A percentile compares a stretch with the other conserved stretches of the same genome.
phyloP scores from a whole-genome alignment of 2,329 filamentous ascomycete genomes.

The Hypoxylon sp. region DNA sequence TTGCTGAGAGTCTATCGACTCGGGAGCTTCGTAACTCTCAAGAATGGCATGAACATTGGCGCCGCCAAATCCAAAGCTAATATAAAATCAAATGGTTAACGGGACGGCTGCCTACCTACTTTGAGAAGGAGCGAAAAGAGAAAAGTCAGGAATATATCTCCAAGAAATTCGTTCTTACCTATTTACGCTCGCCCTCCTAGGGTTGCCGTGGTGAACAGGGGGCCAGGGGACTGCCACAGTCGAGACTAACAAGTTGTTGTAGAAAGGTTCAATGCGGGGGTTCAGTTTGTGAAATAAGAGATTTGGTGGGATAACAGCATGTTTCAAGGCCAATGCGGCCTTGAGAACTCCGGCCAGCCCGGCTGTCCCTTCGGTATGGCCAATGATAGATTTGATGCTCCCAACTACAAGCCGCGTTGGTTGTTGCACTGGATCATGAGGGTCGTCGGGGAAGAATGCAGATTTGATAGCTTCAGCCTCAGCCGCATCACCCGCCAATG shows the following conservation, averaged over 20 bases:
- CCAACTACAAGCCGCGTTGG: conserved; percentile 8
- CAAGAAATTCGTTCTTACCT: too few relatives aligned
- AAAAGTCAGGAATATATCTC: too few relatives aligned
- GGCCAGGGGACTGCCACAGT: conserved; percentile 19
- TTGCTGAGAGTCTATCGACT: too few relatives aligned
- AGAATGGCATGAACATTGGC: conserved; percentile 47
- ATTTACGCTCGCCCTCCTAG: conserved; percentile 43
- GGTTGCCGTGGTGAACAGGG: neutral
- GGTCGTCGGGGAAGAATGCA: conserved; percentile 22
- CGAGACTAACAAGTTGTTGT: conserved; percentile 6
- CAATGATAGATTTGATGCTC: conserved; percentile 18
- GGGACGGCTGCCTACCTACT: too few relatives aligned
- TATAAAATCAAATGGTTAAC: too few relatives aligned
- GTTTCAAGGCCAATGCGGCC: conserved; percentile 11
- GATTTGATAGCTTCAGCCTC: conserved; percentile 44
- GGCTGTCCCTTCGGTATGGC: too few relatives aligned
- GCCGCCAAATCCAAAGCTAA: too few relatives aligned
- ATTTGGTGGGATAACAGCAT: conserved; percentile 17
- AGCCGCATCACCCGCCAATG: conserved; percentile 43
- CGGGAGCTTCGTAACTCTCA: conserved; percentile 26
- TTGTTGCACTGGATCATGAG: conserved; percentile 10
- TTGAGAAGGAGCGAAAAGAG: conserved; percentile 43
- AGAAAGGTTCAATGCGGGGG: conserved; percentile 4
- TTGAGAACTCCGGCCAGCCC: conserved; percentile 18
- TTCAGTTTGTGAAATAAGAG: conserved; percentile 12